Conservation (phyloP, 352 stramenopile species). For the Phytophthora sojae region DNA sequence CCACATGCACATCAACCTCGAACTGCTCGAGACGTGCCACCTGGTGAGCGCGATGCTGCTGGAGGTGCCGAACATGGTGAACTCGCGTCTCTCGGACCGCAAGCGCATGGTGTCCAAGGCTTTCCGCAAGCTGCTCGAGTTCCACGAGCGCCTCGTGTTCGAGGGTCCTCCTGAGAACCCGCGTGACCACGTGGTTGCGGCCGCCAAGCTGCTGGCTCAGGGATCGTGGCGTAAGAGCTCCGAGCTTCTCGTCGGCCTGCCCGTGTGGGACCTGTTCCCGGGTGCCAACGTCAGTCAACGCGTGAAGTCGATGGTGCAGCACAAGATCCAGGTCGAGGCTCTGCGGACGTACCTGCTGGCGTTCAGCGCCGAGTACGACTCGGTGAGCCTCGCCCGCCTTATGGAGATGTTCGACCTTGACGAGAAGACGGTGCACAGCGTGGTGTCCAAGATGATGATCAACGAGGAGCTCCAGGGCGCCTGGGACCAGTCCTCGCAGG, state of each 20-base stretch:
- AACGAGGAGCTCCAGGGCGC: slow-evolving; percentile 97
- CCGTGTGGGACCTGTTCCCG: slow-evolving; percentile 97
- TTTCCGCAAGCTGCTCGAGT: slow-evolving; percentile 94
- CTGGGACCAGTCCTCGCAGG: slow-evolving; percentile 98
- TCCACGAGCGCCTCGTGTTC: slow-evolving; percentile 94
- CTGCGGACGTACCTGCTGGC: slow-evolving; percentile 97
- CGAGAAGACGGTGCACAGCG: slow-evolving; percentile 95
- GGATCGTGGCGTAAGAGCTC: slow-evolving; percentile 96
- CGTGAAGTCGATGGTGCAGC: slow-evolving; percentile 92
- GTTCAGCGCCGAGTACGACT: slow-evolving; percentile 97
- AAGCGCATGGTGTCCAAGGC: slow-evolving; percentile 94
- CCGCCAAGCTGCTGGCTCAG: slow-evolving; percentile 94
- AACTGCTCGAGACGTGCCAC: slow-evolving; percentile 98
- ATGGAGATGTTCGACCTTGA: slow-evolving; percentile 98
- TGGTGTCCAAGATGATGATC: slow-evolving; percentile 99
- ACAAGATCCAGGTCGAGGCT: slow-evolving; percentile 97
- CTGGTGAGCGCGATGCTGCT: slow-evolving; percentile 98
- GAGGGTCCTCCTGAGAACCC: slow-evolving; percentile 98
- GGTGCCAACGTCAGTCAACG: slow-evolving; percentile 80
- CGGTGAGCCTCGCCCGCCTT: slow-evolving; percentile 93
- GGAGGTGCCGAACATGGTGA: slow-evolving; percentile 98
- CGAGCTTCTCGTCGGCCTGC: slow-evolving; percentile 88
- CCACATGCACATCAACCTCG: slow-evolving; percentile 99
- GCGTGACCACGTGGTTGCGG: slow-evolving; percentile 97
- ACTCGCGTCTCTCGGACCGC: slow-evolving; percentile 77